phyloP scores from a whole-genome alignment of 2,329 filamentous ascomycete species.

The Lasiodiplodia gonubiensis region DNA sequence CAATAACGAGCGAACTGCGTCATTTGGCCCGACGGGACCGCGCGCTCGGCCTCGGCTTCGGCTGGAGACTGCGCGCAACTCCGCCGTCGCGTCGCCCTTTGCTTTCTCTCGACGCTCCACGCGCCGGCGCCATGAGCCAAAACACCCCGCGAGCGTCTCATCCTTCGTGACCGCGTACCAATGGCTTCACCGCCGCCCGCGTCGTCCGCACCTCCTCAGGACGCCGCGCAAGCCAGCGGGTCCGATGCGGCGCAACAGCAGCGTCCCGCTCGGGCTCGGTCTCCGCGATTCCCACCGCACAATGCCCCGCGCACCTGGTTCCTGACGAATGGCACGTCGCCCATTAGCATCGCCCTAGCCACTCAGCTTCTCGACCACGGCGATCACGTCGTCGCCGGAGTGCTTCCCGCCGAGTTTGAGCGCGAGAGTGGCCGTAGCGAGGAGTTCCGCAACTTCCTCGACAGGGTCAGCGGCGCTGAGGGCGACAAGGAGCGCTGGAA shows the following conservation, averaged over 20 bases:
- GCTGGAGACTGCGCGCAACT: neutral
- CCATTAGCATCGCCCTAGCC: constrained; percentile 81
- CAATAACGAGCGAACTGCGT: constrained; percentile 3
- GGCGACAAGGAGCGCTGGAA: constrained; percentile 77
- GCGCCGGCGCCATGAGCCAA: neutral
- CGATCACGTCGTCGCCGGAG: constrained; percentile 85
- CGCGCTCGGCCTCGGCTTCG: constrained; percentile 15
- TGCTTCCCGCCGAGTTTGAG: constrained; percentile 79
- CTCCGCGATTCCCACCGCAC: constrained; percentile 64
- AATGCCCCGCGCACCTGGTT: constrained; percentile 86
- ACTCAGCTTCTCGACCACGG: constrained; percentile 85
- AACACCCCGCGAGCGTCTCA: neutral
- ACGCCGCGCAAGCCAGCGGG: neutral
- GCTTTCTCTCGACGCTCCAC: neutral
- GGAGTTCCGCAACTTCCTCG: constrained; percentile 80
- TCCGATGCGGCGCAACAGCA: constrained; percentile 26
- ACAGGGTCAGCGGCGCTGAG: constrained; percentile 55
- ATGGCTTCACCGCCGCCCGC: constrained; percentile 20
- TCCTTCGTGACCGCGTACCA: constrained; percentile 3
- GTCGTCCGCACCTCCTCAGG: constrained; percentile 1
- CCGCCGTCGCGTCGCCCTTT: constrained; percentile 17
- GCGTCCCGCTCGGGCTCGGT: constrained; percentile 43
- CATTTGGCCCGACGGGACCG: neutral
- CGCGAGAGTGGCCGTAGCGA: constrained; percentile 70
- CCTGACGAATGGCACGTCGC: constrained; percentile 83